phyloP scores from a whole-genome alignment of 371 early-diverging fungal genomes.

The Gilbertella persicaria region DNA sequence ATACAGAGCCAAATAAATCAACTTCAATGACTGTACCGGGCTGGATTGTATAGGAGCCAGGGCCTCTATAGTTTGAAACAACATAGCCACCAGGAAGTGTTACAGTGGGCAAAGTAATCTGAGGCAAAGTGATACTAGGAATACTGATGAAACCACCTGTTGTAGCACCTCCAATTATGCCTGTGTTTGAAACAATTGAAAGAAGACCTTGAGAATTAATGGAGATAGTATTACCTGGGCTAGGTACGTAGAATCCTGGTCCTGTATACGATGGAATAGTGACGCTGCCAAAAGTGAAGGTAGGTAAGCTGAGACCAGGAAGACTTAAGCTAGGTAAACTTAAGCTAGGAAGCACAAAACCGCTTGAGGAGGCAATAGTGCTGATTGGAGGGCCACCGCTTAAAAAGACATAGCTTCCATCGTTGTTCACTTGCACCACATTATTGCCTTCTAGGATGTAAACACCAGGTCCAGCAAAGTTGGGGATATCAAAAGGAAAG shows the following conservation, averaged over 20 bases:
- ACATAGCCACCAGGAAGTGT: neutral
- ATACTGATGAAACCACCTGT: neutral
- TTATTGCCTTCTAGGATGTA: conserved; percentile 6
- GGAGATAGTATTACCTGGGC: conserved; percentile 4
- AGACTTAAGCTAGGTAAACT: too few species aligned
- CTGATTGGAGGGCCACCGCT: neutral
- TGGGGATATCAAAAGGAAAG: too few species aligned
- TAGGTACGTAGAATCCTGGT: conserved; percentile 4
- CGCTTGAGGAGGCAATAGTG: neutral
- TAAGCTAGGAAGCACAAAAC: too few species aligned
- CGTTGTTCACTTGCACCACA: neutral
- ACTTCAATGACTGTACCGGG: conserved; percentile 3
- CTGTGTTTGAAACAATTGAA: too few species aligned
- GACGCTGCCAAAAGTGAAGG: conserved; percentile 4
- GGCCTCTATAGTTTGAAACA: conserved; percentile 1
- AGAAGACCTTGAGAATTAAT: conserved; percentile 5
- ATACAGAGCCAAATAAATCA: too few species aligned
- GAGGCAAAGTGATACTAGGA: conserved; percentile 7
- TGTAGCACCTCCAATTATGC: too few species aligned
- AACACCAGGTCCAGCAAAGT: neutral
- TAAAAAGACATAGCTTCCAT: conserved; percentile 1
- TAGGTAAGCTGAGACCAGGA: too few species aligned
- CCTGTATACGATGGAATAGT: conserved; percentile 5
- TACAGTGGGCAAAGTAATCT: neutral
- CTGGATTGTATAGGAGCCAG: conserved; percentile 1